Base-by-base conservation (phyloP, 2,329 filamentous ascomycete genomes). In the Calonectria multiphialidica region DNA sequence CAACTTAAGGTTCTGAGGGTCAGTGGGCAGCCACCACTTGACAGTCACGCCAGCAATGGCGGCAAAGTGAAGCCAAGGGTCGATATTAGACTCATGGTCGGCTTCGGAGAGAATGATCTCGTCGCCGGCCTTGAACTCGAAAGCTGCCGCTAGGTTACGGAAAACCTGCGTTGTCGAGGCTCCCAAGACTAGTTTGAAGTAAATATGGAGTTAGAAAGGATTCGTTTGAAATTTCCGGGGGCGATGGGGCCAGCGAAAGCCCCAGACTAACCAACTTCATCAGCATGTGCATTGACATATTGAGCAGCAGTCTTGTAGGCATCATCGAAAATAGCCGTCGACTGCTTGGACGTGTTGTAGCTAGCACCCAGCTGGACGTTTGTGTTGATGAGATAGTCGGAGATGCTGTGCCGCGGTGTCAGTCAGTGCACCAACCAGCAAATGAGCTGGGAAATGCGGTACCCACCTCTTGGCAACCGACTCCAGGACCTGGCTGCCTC, bases 1-100 rank as follows among this genome's bases (percentile, higher is more conserved):
- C 53, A 59, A 25, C 53, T 59, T 59, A 3, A 59, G 53, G 53
- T 59, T 59, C n/a, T 59, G 25, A n/a, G 53, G 12, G 53, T 59
- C 35, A 40, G 21, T 59, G 33, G 53, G 40, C 15, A 59, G 90
- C 93, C 93, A 96, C 93, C 93, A 95, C 79, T 92, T 94, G 53
- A 96, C 80, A 0, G 83, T 88, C 7, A 94, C 85, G 4, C 88
- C 87, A 55, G 91, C 87, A 16, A 89, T 87, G 35, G 88, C 82
- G 2, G 93, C 93, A 30, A 96, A 87, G 62, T 90, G 88, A 0
- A 94, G 84, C 94, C 94, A 96, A 0, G 93, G 88, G 1, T 92
- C 90, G 69, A 94, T 91, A 80, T 95, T 95, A 44, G 94, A 92
- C 83, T 96, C 94, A 78, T 96, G 94, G 81, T 96, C 94, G 67